These are phyloP conservation scores for Cyberlindnera veronae DNA, from an alignment of 805 yeast genomes.

Conservation along the genomic window DNA sequence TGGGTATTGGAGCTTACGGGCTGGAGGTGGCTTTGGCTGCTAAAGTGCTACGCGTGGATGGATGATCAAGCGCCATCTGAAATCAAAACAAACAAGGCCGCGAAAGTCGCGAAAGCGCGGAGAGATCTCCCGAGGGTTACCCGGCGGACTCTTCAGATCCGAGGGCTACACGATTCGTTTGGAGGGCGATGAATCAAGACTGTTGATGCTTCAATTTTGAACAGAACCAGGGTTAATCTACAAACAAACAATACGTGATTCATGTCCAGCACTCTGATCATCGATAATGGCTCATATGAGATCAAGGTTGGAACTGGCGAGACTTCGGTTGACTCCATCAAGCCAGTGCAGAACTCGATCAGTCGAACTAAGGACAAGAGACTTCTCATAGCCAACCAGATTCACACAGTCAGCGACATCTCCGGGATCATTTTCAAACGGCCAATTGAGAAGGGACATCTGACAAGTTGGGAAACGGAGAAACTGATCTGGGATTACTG, in stretches of 20 bases:
- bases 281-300: slow-evolving; percentile 89
- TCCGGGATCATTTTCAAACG: slow-evolving; percentile 72
- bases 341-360: slow-evolving; percentile 64
- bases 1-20: background rate
- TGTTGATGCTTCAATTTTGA: too few relatives aligned
- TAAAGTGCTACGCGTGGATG: background rate
- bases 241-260: too few relatives aligned
- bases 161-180: too few relatives aligned
- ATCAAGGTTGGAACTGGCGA: slow-evolving; percentile 60
- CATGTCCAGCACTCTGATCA: slow-evolving; percentile 41
- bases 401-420: slow-evolving; percentile 61
- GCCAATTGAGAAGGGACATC: slow-evolving; percentile 86
- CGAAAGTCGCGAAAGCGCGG: background rate
- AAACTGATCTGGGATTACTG: slow-evolving; percentile 86
- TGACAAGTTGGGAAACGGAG: slow-evolving; percentile 88
- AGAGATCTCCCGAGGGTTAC: slow-evolving; percentile 5
- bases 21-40: background rate
- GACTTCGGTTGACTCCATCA: slow-evolving; percentile 33
- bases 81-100: slow-evolving; percentile 20
- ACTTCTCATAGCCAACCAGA: slow-evolving; percentile 68
- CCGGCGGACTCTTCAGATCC: background rate
- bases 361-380: slow-evolving; percentile 73
- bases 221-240: too few relatives aligned
- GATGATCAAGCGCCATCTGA: background rate
- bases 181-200: too few relatives aligned